Percentiles rank a stretch among this genome's conserved stretches.
phyloP scores from a whole-genome alignment of 2,329 filamentous ascomycete species.

The Paraconiothyrium sp. region DNA sequence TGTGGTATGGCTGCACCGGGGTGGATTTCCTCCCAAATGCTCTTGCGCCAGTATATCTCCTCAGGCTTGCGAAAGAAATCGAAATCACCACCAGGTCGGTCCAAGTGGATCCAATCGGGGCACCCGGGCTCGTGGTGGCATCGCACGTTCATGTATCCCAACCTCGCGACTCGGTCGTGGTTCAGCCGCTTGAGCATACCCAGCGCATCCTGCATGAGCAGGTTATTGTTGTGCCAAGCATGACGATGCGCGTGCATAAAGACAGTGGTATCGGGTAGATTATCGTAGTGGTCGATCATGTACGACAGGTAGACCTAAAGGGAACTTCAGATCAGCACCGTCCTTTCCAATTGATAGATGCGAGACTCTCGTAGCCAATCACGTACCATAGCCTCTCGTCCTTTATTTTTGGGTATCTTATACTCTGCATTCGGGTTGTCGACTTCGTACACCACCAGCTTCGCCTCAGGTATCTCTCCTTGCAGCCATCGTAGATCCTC shows the following conservation, averaged over 20 bases:
- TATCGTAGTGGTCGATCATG: conserved; percentile 70
- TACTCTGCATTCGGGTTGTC: conserved; percentile 60
- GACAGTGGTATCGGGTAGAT: conserved; percentile 66
- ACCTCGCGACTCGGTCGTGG: conserved; percentile 59
- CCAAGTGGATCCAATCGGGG: conserved; percentile 65
- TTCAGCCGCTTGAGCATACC: conserved; percentile 63
- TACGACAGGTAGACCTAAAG: conserved; percentile 64
- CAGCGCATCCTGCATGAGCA: conserved; percentile 60
- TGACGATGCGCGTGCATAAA: conserved; percentile 66
- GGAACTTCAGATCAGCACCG: conserved; percentile 17
- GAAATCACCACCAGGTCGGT: conserved; percentile 51
- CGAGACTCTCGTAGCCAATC: background rate
- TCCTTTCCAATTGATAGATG: background rate
- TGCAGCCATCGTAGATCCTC: conserved; percentile 50
- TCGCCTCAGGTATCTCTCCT: conserved; percentile 44
- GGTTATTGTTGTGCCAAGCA: conserved; percentile 69
- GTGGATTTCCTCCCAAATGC: conserved; percentile 54
- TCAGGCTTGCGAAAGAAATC: conserved; percentile 52
- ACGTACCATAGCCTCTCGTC: conserved; percentile 66
- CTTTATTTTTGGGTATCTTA: conserved; percentile 67
- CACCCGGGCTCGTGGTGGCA: conserved; percentile 68
- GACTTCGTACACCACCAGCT: conserved; percentile 61
- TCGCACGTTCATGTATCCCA: conserved; percentile 69
- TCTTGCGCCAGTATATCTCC: conserved; percentile 46
- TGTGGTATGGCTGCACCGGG: conserved; percentile 50